Conservation (phyloP, 495 filamentous ascomycete species). For the Neurospora sp. region DNA sequence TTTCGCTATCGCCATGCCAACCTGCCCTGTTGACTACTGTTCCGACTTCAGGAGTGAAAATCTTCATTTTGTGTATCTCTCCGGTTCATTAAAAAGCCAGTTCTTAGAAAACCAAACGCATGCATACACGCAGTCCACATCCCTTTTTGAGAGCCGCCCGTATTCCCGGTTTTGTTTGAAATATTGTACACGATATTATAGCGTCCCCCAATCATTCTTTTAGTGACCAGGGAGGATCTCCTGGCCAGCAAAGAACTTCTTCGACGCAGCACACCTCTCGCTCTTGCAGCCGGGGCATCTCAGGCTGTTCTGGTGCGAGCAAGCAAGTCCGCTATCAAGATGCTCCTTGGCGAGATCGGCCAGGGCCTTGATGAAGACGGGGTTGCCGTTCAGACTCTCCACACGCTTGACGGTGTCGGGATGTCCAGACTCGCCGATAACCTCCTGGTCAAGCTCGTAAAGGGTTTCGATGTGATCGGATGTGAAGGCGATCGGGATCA, state of each 20-base stretch:
- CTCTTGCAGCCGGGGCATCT: constrained; percentile 92
- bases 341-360: constrained; percentile 79
- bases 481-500: constrained; percentile 96
- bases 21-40: neutral
- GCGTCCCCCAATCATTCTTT: neutral
- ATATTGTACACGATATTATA: neutral
- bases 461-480: constrained; percentile 98
- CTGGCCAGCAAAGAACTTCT: constrained; percentile 76
- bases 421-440: constrained; percentile 82
- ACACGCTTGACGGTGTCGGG: constrained; percentile 73
- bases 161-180: neutral
- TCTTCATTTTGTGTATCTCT: neutral
- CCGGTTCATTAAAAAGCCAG: neutral
- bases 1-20: neutral
- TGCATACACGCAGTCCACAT: neutral
- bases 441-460: constrained; percentile 89
- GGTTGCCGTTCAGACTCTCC: constrained; percentile 88
- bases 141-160: neutral
- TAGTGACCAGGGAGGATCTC: constrained; percentile 8
- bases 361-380: constrained; percentile 82
- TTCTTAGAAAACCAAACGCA: neutral
- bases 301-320: constrained; percentile 75
- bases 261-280: constrained; percentile 80
- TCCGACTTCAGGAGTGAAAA: neutral
- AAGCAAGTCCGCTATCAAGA: constrained; percentile 53